Evolutionary conservation across 495 filamentous ascomycete species (phyloP), one percentile per base, ranked within the genome.

Genomic region (Pyronema omphalodes): DNA sequence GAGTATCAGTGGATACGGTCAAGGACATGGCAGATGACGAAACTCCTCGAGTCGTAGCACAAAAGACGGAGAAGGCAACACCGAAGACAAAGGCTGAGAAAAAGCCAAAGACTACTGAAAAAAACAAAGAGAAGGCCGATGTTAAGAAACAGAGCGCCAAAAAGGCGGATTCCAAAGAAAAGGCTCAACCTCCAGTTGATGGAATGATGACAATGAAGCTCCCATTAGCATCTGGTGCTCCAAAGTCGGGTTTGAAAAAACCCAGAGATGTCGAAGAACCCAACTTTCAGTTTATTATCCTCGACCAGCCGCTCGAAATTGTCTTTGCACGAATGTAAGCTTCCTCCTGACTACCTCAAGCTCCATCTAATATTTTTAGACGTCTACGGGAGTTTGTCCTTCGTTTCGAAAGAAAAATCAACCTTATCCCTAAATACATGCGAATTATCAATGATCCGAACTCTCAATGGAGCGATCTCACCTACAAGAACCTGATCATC

Each of bases 361-460:
- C 34, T 18, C 37, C 39, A 18, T 34, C 44, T 55, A 17, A 53
- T 15, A 11, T 57, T 18, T 39, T 37, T 34, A 62, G 61, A 4
- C 54, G 35, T 8, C 44, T 64, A 36, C 61, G 61, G 12, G 61
- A 64, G 52, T 64, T 64, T 29, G 49, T 63, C 12, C 54, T 64
- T 6, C 60, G 61, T 19, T 64, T 64, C 39, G 61, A 64, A 36
- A 64, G 63, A 41, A 40, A 62, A 33, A 50, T 60, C 52, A 44
- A 46, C 3, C 48, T 62, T 5, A 49, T 57, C 6, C 47, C 60
- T 3, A 62, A 62, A 41, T 64, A 64, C 54, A 43, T 56, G 23
- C 53, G 57, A 17, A 63, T 58, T 17, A 57, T 64, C 54, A 64
- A 64, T 37, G 54, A 64, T 29, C 61, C 65, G 36, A 57, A 66